phyloP scores from a whole-genome alignment of 768 basidiomycete species.

The Tricholoma sp. region DNA sequence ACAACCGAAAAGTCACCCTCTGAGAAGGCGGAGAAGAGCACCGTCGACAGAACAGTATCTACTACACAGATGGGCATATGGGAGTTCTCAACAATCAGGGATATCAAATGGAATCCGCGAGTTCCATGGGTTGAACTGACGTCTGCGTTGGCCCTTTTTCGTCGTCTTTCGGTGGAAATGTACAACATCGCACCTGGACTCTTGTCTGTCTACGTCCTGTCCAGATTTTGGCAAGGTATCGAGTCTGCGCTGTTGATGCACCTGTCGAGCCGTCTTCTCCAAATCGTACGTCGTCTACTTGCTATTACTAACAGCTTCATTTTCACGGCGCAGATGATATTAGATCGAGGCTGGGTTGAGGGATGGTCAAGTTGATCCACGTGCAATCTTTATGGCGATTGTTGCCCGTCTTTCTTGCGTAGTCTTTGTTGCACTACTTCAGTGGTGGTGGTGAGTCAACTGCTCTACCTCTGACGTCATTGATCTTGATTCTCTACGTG shows the following conservation, averaged over 20 bases:
- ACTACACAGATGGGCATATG: conserved; percentile 18
- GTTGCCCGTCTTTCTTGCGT: conserved; percentile 12
- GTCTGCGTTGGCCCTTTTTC: conserved; percentile 14
- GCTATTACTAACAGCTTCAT: not conserved
- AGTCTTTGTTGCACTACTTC: conserved; percentile 14
- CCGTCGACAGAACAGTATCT: conserved; percentile 11
- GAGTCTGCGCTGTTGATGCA: conserved; percentile 22
- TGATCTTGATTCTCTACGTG: not conserved
- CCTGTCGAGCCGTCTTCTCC: conserved; percentile 18
- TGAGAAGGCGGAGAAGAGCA: not conserved
- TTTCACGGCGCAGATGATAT: not conserved
- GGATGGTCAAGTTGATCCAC: conserved; percentile 12
- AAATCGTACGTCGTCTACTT: conserved; percentile 11
- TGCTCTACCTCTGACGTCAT: too few relatives aligned
- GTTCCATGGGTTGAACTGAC: conserved; percentile 5
- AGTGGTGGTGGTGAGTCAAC: conserved; percentile 18
- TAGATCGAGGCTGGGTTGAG: conserved; percentile 20
- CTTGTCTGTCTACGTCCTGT: conserved; percentile 17
- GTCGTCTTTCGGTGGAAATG: conserved; percentile 19
- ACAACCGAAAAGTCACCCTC: too few relatives aligned
- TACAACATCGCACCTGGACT: conserved; percentile 16
- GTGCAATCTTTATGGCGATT: conserved; percentile 15
- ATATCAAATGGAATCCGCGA: conserved; percentile 2
- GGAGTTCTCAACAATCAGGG: conserved; percentile 10
- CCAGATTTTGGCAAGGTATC: conserved; percentile 19